Base-by-base conservation (phyloP, 1,284 basidiomycete genomes). In the Tetrapyrgos nigripes region DNA sequence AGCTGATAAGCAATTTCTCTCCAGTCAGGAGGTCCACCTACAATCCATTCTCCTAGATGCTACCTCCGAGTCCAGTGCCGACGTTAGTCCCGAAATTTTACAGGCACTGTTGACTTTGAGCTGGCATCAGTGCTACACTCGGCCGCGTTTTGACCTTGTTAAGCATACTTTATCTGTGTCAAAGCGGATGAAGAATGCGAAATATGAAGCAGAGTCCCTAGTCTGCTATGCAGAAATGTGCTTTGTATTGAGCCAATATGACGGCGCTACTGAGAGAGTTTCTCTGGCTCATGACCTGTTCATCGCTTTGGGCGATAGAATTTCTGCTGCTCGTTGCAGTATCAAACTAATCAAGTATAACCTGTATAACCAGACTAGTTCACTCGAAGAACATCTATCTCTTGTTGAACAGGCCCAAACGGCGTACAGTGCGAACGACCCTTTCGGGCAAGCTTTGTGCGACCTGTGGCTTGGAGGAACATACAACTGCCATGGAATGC, bases 81-180 rank as follows among this genome's bases (percentile, higher is more conserved):
- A 46, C 13, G 17, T 28, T 13, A 23, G 17, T 24, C 19, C 27
- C 1, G 53, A 45, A n/a, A 35, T 23, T 11, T 23, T 46, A 6
- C 27, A 48, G 14, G 53, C 53, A 5, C 26, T 55, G 27, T 28
- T 28, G 27, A 43, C 26, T 19, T 44, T 55, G 23, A 48, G 27
- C n/a, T 47, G 53, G 44, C 44, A 46, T 28, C 53, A 46, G 26
- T 33, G 47, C 23, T 55, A 44, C 43, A 55, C 43, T 31, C 26
- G 33, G 28, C 53, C 53, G n/a, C 53, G 44, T 8, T 27, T 27
- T 5, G 53, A 55, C 4, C 27, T 43, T 11, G 27, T 23, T 19
- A 19, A 29, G 23, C 43, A 19, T 26, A 43, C 37, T 9, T n/a
- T 40, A 5, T 8, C 17, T 29, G 51, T 35, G 10, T n/a, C 51